Base-by-base conservation (phyloP, 495 filamentous ascomycete genomes). In the Hapsidospora chrysogenum region DNA sequence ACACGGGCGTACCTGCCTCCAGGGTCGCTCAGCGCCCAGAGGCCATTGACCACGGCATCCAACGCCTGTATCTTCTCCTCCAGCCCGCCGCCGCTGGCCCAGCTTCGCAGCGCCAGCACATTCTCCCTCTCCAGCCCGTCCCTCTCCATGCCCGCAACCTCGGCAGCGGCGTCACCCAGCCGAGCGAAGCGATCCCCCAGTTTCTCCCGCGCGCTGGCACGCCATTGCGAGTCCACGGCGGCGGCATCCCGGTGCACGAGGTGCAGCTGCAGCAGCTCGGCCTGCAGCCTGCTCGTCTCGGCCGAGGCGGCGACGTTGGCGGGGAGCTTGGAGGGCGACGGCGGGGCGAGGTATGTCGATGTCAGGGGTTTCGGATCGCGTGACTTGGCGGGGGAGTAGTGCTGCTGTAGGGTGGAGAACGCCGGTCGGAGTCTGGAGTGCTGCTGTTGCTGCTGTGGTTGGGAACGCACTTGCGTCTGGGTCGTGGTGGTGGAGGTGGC, bases 221-320 rank as follows among this genome's bases (percentile, higher is more conserved):
- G 50, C 69, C 69, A 76, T 30, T 58, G 48, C 8, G 29, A 32
- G 8, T 38, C 41, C 27, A 51, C 50, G 9, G 25, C 36, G 6
- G 40, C 37, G 11, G 62, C 60, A 31, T 52, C 51, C 33, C 61
- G 64, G 54, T 82, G 78, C 9, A 85, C 56, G 8, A 86, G 58
- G 46, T 74, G 71, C 4, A 86, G 56, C 46, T 84, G 79, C 16
- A 85, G 56, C 15, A 89, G 61, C 45, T 85, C 78, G 0, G 74
- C 72, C 46, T 85, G 80, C 19, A 82, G 46, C 15, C 67, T 60
- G 26, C 67, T 61, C 4, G 66, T 68, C 46, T 80, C 76, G 33
- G 72, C 68, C 1, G 72, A 66, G 35, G 68, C 39, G 17, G 63
- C 63, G 13, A 70, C 52, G 41, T 69, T 71, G 36, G 54, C 52